Evolutionary conservation across 345 rosid species (phyloP), one percentile per base, ranked within the genome.

Genomic region (Dovyalis caffra): DNA sequence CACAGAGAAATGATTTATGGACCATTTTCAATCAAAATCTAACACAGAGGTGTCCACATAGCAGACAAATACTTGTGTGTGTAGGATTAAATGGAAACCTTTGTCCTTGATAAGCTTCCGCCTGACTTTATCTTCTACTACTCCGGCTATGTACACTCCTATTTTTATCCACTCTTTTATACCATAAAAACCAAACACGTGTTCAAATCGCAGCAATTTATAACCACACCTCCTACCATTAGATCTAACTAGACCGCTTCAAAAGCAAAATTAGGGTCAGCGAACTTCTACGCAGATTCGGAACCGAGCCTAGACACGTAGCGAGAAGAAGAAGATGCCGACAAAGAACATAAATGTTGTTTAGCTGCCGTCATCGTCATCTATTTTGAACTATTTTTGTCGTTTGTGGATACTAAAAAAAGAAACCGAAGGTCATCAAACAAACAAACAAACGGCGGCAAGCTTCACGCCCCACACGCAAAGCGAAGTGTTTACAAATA

Each of bases 241-340:
- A 0, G 72, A 76, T 79, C 40, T 40, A 20, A 40, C 16, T 8
- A 35, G 76, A 76, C 78, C 68, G 70, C 18, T 76, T 76, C 74
- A 34, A 75, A 31, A 3, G 31, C 16, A 6, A 11, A 6, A n/a
- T 28, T n/a, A 35, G 26, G 60, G n/a, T n/a, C 60, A 40, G 61
- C 34, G n/a, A 61, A 45, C 37, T 21, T 65, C 47, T 16, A 40
- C 12, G 47, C 16, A 2, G 45, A 40, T 40, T 53, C 60, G 1
- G 60, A 16, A 0, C 28, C 60, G n/a, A 43, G 45, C 31, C 38
- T 4, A 14, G 69, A 21, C 62, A 61, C 71, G 68, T 51, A 68
- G 28, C 45, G 25, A 51, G 64, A 29, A 45, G 58, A 9, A 70
- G 72, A 67, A 35, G 61, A 4, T 35, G 70, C 75, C 78, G 66